Conservation (phyloP, 75 land plant species). For the Pseudotsuga menziesii region DNA sequence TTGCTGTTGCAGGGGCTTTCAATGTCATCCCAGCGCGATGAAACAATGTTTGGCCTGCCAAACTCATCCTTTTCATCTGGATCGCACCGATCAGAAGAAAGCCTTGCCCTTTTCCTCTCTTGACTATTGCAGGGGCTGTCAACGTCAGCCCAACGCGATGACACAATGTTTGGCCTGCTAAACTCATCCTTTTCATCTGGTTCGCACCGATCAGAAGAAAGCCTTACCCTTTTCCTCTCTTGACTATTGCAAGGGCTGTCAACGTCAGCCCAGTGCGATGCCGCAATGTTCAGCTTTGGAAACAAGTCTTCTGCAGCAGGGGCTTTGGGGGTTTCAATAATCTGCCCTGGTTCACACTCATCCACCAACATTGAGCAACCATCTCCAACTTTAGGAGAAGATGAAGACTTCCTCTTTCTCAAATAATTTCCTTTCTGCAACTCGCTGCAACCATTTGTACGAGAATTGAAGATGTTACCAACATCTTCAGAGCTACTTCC, state of each 20-base stretch:
- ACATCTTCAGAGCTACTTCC: neutral
- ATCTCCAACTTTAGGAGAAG: too few species aligned
- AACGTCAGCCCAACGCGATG: neutral
- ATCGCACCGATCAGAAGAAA: neutral
- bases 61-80: neutral
- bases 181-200: neutral
- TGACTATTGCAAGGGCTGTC: neutral
- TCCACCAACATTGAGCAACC: neutral
- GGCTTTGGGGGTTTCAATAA: neutral
- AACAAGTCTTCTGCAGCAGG: neutral
- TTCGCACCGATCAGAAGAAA: neutral
- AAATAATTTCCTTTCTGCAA: too few species aligned
- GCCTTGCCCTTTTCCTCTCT: neutral
- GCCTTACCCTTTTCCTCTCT: neutral
- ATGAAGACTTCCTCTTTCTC: neutral
- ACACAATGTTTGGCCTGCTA: neutral
- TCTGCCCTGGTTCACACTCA: slow-evolving; percentile 8
- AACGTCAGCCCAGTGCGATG: neutral
- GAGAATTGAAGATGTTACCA: neutral
- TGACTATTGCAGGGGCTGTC: neutral
- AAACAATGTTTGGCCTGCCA: neutral
- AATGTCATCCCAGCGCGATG: neutral
- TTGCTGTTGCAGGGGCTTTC: neutral
- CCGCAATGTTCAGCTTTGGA: neutral
- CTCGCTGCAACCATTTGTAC: neutral